Base-by-base conservation (phyloP, 805 yeast genomes). In the Soucietia sequanensis region DNA sequence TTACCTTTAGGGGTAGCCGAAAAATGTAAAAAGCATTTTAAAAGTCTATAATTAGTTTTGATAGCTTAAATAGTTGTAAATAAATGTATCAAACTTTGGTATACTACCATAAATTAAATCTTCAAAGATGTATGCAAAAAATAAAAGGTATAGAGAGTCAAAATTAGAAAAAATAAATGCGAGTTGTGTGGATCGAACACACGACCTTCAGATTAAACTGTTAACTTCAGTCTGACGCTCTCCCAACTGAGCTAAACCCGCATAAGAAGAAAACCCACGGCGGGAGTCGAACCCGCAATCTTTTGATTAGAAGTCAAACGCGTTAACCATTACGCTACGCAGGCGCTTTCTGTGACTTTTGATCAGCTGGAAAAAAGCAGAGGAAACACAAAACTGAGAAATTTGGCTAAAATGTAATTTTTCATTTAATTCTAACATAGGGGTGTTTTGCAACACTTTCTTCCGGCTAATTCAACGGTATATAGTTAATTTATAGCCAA, bases 131-230 rank as follows among this genome's bases (percentile, higher is more conserved):
- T 11, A 21, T 21, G 8, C 11, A 21, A 8, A 21, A 9, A 21
- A 21, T 9, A 12, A 11, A 4, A 14, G 29, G 12, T 14, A 8
- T 25, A 25, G 7, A 25, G 27, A 25, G 27, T 11, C 9, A 14
- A 25, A 7, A 25, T 21, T 18, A 10, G 17, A 23, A 27, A 52
- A 54, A 60, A 51, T 45, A 33, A 36, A 48, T 75, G 81, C 81
- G 78, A 72, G 60, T 73, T 75, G 76, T 79, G 86, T 78, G 87
- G 86, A 78, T 81, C 82, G 87, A 81, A 81, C 86, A 78, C 86
- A 78, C 82, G 85, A 80, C 88, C 87, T 81, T 75, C 85, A 80
- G 85, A 80, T 80, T 52, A 52, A 48, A 54, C 54, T 53, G 52
- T 50, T 45, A 20, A 42, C 61, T 56, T 56, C 61, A 56, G 61